Evolutionary conservation across 148 eudicot genomes (phyloP).

Genomic region (Rhododendron vialii): DNA sequence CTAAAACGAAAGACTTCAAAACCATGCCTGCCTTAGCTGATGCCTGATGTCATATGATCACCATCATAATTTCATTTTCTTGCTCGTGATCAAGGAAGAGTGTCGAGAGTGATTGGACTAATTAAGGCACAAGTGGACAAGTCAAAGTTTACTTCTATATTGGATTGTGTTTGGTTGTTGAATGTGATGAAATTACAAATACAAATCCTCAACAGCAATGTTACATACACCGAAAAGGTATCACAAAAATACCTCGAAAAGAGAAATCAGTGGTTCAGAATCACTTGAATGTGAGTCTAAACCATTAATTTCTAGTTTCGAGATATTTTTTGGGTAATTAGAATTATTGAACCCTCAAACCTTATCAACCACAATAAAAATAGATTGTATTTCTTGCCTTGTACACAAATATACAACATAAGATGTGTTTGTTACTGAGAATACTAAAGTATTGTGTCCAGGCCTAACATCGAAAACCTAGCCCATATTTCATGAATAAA

Average conservation of each 20-base stretch:
- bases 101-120: not conserved
- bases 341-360: no score
- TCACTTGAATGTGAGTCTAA: no score
- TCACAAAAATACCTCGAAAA: no score
- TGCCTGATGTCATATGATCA: not conserved
- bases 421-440: no score
- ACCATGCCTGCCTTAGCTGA: not conserved
- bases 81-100: not conserved
- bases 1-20: not conserved
- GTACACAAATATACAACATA: no score
- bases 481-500: not conserved
- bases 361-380: not conserved
- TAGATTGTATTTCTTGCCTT: no score
- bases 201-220: not conserved
- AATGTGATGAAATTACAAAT: not conserved
- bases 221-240: no score
- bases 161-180: not conserved
- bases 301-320: no score
- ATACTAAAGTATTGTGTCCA: no score
- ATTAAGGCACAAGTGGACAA: not conserved
- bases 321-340: no score
- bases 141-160: not conserved
- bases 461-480: not conserved
- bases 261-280: no score
- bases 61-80: not conserved